phyloP scores from a whole-genome alignment of 1,284 basidiomycete species.

The Lignosus rhinocerotis region DNA sequence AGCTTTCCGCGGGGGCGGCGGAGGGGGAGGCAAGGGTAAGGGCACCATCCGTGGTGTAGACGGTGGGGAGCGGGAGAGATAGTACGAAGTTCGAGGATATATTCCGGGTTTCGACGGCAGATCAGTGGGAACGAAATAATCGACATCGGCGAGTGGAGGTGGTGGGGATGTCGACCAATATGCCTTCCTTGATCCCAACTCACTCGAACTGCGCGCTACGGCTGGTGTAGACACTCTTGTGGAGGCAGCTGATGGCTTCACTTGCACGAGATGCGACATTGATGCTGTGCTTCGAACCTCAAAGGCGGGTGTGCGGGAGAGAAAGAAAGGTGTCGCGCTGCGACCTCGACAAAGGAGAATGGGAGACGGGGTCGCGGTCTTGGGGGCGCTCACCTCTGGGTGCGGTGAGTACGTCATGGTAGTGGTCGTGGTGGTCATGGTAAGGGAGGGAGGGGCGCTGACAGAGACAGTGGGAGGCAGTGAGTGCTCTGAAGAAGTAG shows the following conservation, averaged over 20 bases:
- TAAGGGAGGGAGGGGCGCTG: constrained; percentile 11
- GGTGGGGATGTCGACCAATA: not conserved
- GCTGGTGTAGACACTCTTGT: not conserved
- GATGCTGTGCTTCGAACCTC: constrained; percentile 1
- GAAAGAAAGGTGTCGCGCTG: constrained; percentile 14
- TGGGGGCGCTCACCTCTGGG: constrained; percentile 5
- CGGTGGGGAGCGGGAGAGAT: not conserved
- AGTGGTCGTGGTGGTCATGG: constrained; percentile 16
- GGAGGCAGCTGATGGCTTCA: not conserved
- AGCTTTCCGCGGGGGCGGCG: constrained; percentile 12
- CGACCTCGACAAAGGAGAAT: constrained; percentile 12
- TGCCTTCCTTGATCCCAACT: not conserved
- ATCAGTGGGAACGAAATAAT: not conserved
- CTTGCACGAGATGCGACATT: not conserved
- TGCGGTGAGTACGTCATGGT: constrained; percentile 13
- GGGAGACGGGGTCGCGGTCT: constrained; percentile 4
- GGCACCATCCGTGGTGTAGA: not conserved
- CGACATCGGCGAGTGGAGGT: not conserved
- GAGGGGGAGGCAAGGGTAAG: constrained; percentile 8
- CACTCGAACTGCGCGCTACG: not conserved
- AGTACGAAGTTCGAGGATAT: not conserved
- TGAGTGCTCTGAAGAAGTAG: constrained; percentile 9
- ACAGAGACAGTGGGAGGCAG: not conserved
- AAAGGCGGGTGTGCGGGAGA: constrained; percentile 12
- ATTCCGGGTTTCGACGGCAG: not conserved